Evolutionary conservation across 2,329 filamentous ascomycete species (phyloP), one percentile per base, ranked within the genome.

Genomic region (Mycosphaerelloides madeirae): DNA sequence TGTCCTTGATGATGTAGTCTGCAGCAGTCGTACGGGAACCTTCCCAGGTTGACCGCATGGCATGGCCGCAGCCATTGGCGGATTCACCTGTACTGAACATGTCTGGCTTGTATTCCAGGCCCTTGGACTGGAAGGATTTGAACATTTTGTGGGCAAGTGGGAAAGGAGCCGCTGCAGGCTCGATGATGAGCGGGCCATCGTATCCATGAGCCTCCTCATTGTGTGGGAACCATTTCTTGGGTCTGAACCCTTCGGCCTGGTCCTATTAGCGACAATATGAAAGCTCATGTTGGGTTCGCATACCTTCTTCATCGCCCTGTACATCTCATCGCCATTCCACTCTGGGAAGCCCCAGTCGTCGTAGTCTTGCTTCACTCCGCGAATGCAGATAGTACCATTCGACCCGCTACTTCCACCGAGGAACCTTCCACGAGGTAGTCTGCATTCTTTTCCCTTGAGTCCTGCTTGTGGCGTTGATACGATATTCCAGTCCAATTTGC

Each of bases 51-150:
- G 76, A 78, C 49, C 77, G 66, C 11, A 73, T 68, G 1, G 63
- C 74, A 58, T 80, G 77, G 2, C 78, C 77, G 51, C 77, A 80
- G 1, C 76, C 77, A 40, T 78, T 72, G 1, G 76, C 61, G 15
- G 69, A 71, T 22, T 73, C 67, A 14, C 75, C 74, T 8, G 51
- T 46, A 29, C 45, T 56, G 42, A 61, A 61, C 54, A 61, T 59
- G 38, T 61, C 58, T n/a, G 53, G 54, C 9, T 46, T 40, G 28
- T 56, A 60, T 7, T 53, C 51, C 6, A 61, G 48, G 4, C 57
- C 58, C 18, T 56, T 49, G 2, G 49, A 52, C 31, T 60, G 49
- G 46, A 54, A 58, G 5, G 54, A 54, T 37, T 61, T 50, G 25
- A 61, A 49, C 29, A 59, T 40, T 2, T 40, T 45, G 14, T 58